Evolutionary conservation across 2,329 filamentous ascomycete species (phyloP), one percentile per base, ranked within the genome.

Genomic region (Phialophora expanda): DNA sequence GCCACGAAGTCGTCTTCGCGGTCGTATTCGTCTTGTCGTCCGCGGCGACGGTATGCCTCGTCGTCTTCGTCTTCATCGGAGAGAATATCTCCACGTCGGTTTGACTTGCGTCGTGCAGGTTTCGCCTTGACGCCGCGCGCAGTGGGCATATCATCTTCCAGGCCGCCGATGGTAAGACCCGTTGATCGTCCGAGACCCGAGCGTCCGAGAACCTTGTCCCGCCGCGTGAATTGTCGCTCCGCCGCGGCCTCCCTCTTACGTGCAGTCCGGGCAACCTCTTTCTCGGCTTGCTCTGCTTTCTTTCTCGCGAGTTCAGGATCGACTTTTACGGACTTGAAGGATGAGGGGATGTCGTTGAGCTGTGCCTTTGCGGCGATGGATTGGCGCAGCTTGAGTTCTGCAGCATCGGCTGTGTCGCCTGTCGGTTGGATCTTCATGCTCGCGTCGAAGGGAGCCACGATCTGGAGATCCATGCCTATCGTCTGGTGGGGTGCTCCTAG

Each of bases 1-100:
- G 81, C 81, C 60, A 94, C 87, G 78, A 94, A 94, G 61, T 90
- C 90, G 74, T 93, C 91, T 56, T 91, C 89, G 73, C 90, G 89
- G 75, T 94, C 91, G 73, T 93, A 93, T 73, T 93, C 89, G 78
- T 96, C 90, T 76, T 93, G 87, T 75, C 90, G 89, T 78, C 76
- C 81, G 26, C 80, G 77, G 3, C 78, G 76, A 50, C 80, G 76
- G 28, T 79, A 77, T 30, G 77, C 75, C 63, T 79, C 81, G 8
- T 82, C 81, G 57, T 82, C 80, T 69, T 83, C 82, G 20, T 61
- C 53, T 30, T 82, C 80, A 62, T 83, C 80, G 0, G 78, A 80
- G 69, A 82, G 81, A 63, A 82, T 80, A 66, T 83, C 81, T 26
- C 81, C 81, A 38, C 78, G 79, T 46, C 80, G 77, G 67, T 81